phyloP scores from a whole-genome alignment of 179 eudicot species.

The Silene vulgaris region DNA sequence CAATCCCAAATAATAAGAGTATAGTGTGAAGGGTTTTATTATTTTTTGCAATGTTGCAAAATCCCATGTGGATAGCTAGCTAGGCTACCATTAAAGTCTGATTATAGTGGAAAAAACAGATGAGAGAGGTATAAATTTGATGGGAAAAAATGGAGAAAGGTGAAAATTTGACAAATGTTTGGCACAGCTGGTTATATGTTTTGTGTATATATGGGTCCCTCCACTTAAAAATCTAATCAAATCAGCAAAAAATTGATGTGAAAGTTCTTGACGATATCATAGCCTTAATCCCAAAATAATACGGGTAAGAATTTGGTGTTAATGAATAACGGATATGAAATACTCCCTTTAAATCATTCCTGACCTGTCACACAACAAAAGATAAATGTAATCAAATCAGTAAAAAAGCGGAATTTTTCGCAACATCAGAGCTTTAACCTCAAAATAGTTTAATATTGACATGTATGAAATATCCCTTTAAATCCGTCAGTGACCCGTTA shows the following conservation, averaged over 20 bases:
- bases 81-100: slow-evolving; percentile 32
- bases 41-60: slow-evolving; percentile 13
- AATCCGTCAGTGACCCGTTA: too few species aligned
- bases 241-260: slow-evolving; percentile 1
- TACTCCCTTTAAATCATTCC: too few species aligned
- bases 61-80: slow-evolving; percentile 34
- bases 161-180: slow-evolving; percentile 25
- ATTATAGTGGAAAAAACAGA: slow-evolving; percentile 23
- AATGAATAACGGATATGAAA: too few species aligned
- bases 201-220: slow-evolving; percentile 18
- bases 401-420: neutral
- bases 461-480: too few species aligned
- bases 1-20: slow-evolving; percentile 21
- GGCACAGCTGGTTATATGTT: neutral
- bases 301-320: too few species aligned
- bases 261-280: neutral
- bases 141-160: slow-evolving; percentile 8
- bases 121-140: neutral
- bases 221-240: slow-evolving; percentile 1
- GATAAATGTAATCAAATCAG: neutral
- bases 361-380: too few species aligned
- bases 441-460: neutral
- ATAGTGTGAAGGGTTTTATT: slow-evolving; percentile 16
- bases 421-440: neutral
- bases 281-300: neutral